Percentiles rank a stretch among this genome's conserved stretches.
Conservation (phyloP, 176 grass and related monocot species). For the Aegilops bicornis region DNA sequence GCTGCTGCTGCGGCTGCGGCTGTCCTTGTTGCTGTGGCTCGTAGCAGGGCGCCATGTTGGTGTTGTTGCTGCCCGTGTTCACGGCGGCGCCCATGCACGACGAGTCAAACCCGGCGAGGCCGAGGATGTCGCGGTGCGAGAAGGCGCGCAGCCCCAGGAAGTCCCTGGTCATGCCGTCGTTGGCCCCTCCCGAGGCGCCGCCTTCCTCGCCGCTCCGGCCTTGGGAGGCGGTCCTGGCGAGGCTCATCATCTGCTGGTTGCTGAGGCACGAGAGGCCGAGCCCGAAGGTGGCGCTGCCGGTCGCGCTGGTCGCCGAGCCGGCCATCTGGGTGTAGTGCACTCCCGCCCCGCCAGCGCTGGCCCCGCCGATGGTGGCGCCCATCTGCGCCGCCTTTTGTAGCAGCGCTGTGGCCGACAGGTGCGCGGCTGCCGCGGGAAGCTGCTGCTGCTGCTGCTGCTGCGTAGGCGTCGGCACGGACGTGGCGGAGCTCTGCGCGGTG, state of each 20-base stretch:
- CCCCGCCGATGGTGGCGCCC: conserved; percentile 74
- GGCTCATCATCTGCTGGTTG: conserved; percentile 24
- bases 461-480: conserved; percentile 11
- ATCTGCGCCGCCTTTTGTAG: conserved; percentile 96
- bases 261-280: conserved; percentile 43
- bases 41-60: conserved; percentile 22
- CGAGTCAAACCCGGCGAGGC: conserved; percentile 65
- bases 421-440: conserved; percentile 24
- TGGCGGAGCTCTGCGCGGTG: conserved; percentile 27
- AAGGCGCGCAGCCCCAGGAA: conserved; percentile 83
- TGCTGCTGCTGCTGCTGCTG: conserved; percentile 2
- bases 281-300: not conserved
- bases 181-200: not conserved
- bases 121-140: conserved; percentile 71
- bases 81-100: conserved; percentile 49
- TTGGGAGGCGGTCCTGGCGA: conserved; percentile 22
- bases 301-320: conserved; percentile 13
- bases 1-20: conserved; percentile 21
- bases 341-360: conserved; percentile 2
- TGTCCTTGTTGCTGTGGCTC: conserved; percentile 31
- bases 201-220: conserved; percentile 40
- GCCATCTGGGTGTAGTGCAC: conserved; percentile 60
- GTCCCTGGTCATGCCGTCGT: conserved; percentile 78
- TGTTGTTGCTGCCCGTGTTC: conserved; percentile 22
- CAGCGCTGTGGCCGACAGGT: conserved; percentile 93